Percentiles rank a stretch among this genome's conserved stretches.
phyloP scores from a whole-genome alignment of 768 basidiomycete genomes.

The Rhodotorula paludigena region DNA sequence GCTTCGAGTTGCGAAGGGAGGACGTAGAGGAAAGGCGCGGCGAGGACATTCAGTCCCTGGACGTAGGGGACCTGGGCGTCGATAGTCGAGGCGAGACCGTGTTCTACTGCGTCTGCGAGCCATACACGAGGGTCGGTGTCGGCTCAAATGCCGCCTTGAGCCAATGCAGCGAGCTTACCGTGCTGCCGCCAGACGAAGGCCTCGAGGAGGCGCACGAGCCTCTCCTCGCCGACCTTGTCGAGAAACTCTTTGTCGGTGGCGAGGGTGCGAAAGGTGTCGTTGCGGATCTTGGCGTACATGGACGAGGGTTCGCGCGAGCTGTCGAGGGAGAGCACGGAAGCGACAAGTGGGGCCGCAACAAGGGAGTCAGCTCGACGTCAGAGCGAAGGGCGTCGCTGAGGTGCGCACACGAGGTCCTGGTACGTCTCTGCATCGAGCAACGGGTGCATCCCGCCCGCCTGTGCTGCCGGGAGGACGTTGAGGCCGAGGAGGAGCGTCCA shows the following conservation, averaged over 20 bases:
- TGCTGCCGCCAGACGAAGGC: conserved; percentile 96
- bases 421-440: conserved; percentile 25
- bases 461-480: conserved; percentile 68
- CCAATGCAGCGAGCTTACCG: conserved; percentile 52
- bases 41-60: conserved; percentile 98
- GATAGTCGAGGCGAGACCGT: neutral
- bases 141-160: neutral
- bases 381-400: neutral
- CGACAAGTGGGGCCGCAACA: too few relatives aligned
- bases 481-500: conserved; percentile 92
- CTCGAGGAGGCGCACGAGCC: conserved; percentile 91
- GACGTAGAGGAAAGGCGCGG: conserved; percentile 93
- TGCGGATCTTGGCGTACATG: conserved; percentile 85
- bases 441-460: conserved; percentile 3
- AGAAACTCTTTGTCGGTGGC: conserved; percentile 95
- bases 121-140: too few relatives aligned
- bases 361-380: neutral
- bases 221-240: conserved; percentile 90
- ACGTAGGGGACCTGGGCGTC: conserved; percentile 63
- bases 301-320: conserved; percentile 58
- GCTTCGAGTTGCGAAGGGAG: conserved; percentile 98
- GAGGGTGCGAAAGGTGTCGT: conserved; percentile 92
- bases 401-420: conserved; percentile 19
- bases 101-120: neutral
- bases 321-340: neutral